phyloP scores from a whole-genome alignment of 805 yeast genomes.

The Candida yuanshanica region DNA sequence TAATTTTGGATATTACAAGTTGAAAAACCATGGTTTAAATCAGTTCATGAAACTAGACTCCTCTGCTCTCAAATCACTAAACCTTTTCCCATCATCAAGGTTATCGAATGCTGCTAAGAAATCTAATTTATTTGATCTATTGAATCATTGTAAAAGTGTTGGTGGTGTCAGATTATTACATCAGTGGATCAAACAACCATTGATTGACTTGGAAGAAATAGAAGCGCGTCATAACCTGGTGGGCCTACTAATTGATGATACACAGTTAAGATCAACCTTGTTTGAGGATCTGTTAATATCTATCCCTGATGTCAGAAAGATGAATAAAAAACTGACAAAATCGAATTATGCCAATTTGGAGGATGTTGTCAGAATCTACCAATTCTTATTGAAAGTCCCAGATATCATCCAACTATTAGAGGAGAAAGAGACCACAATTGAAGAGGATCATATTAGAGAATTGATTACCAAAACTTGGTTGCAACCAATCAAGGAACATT shows the following conservation, averaged over 20 bases:
- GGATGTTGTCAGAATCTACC: conserved; percentile 86
- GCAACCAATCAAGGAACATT: conserved; percentile 44
- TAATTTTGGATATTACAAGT: conserved; percentile 46
- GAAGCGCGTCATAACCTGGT: conserved; percentile 68
- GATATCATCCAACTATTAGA: conserved; percentile 52
- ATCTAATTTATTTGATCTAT: conserved; percentile 69
- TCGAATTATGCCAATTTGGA: conserved; percentile 57
- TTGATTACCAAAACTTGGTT: conserved; percentile 52
- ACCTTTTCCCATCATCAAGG: conserved; percentile 58
- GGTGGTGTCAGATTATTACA: conserved; percentile 87
- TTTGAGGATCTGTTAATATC: conserved; percentile 61
- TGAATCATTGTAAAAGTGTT: conserved; percentile 82
- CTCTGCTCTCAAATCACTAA: conserved; percentile 83
- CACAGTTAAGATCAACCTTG: conserved; percentile 57
- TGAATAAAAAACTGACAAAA: conserved; percentile 59
- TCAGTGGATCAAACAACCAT: conserved; percentile 96
- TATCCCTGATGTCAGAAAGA: conserved; percentile 78
- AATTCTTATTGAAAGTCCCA: conserved; percentile 67
- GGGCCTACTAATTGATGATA: conserved; percentile 64
- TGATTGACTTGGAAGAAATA: conserved; percentile 59
- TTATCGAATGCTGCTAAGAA: conserved; percentile 34
- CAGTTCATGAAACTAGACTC: conserved; percentile 87
- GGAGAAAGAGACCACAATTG: conserved; percentile 33
- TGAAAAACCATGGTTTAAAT: conserved; percentile 65
- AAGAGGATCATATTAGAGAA: conserved; percentile 22